Conservation (phyloP, 192 early-diverging fungal genomes). For the Coemansia sp. region DNA sequence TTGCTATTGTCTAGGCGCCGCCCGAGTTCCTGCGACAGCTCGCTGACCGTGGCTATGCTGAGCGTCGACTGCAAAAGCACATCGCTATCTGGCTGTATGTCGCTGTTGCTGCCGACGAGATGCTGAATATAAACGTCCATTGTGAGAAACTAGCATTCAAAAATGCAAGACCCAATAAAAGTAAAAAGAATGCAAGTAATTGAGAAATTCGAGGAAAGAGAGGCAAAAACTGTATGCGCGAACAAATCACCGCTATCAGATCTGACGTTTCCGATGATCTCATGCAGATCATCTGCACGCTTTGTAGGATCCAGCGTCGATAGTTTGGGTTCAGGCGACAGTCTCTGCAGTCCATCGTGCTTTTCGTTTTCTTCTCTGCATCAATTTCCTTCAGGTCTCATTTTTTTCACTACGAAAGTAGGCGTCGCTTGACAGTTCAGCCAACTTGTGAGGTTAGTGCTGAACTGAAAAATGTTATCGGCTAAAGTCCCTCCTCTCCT, state of each 20-base stretch:
- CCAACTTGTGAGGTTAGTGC: too few species aligned
- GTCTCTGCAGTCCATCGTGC: not conserved
- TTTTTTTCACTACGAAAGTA: too few species aligned
- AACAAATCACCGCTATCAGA: not conserved
- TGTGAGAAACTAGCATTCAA: not conserved
- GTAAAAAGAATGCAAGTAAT: not conserved
- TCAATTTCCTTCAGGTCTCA: too few species aligned
- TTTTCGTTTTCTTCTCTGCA: not conserved
- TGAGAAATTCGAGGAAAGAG: not conserved
- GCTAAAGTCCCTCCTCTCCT: too few species aligned
- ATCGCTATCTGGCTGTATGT: not conserved
- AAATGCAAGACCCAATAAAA: not conserved
- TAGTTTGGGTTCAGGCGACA: not conserved
- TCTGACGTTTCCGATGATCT: not conserved
- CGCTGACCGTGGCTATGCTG: not conserved
- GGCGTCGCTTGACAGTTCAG: too few species aligned
- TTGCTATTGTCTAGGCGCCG: not conserved
- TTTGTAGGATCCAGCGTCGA: not conserved
- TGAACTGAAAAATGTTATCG: too few species aligned
- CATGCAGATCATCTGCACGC: not conserved
- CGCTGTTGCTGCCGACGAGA: not conserved
- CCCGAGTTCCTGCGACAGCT: slow-evolving; percentile 5
- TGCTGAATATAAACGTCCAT: slow-evolving; percentile 14
- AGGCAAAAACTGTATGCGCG: not conserved
- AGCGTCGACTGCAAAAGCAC: not conserved